Evolutionary conservation across 1,284 basidiomycete species (phyloP).

Genomic region (Spongiforma sp.): DNA sequence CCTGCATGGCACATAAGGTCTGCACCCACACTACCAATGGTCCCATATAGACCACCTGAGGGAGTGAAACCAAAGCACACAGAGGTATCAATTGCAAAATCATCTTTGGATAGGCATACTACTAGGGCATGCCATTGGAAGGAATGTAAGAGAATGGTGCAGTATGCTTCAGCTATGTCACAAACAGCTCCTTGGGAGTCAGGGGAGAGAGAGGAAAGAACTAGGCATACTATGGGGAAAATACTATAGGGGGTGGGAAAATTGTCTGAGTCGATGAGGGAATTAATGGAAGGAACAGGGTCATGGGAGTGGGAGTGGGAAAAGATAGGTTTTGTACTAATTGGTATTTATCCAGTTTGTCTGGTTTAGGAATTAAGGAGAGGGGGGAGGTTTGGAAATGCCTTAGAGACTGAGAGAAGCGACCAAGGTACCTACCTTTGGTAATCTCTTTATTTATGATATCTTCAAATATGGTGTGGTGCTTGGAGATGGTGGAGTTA

Average conservation of each 20-base stretch:
- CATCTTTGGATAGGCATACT: neutral
- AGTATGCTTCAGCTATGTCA: slow-evolving; percentile 9
- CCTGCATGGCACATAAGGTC: slow-evolving; percentile 38
- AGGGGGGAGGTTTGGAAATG: no score
- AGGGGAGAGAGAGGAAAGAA: neutral
- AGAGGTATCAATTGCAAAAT: neutral
- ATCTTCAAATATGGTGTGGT: no score
- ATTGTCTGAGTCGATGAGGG: no score
- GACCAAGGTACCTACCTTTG: no score
- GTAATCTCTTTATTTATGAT: no score
- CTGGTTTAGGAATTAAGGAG: no score
- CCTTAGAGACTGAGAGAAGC: no score
- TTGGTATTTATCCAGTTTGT: no score
- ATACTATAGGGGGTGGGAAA: slow-evolving; percentile 1
- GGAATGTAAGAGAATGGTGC: neutral
- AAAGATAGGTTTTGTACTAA: no score
- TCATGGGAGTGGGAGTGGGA: no score
- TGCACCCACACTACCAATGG: slow-evolving; percentile 32
- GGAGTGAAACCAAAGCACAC: slow-evolving; percentile 16
- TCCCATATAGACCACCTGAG: slow-evolving; percentile 38
- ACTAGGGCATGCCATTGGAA: slow-evolving; percentile 4
- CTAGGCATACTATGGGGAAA: neutral
- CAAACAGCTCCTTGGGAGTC: neutral
- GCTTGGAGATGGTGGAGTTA: no score
- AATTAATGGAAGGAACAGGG: no score